These are phyloP conservation scores for Lachnellula hyalina DNA, from an alignment of 2,329 filamentous ascomycete genomes.

Conservation along the genomic window DNA sequence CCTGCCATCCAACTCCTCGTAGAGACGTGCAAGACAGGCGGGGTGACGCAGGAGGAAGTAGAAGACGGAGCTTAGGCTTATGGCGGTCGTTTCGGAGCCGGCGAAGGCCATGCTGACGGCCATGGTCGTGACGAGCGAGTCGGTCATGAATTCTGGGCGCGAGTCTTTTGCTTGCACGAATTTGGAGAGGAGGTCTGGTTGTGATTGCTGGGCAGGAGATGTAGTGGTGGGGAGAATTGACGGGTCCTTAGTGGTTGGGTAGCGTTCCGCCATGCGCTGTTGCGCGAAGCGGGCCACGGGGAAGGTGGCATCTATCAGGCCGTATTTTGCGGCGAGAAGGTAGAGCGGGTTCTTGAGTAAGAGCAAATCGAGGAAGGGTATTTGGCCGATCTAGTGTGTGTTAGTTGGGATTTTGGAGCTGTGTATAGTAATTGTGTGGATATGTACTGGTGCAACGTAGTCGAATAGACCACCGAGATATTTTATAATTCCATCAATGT, in stretches of 20 bases:
- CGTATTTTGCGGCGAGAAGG: slow-evolving; percentile 61
- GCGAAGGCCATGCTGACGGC: slow-evolving; percentile 70
- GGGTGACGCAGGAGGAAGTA: slow-evolving; percentile 68
- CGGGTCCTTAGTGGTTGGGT: slow-evolving; percentile 26
- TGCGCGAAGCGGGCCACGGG: slow-evolving; percentile 69
- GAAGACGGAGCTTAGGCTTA: slow-evolving; percentile 65
- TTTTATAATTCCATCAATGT: slow-evolving; percentile 67
- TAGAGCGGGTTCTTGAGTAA: slow-evolving; percentile 72
- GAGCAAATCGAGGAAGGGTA: slow-evolving; percentile 64
- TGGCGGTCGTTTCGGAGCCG: slow-evolving; percentile 75
- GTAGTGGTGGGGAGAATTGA: slow-evolving; percentile 18
- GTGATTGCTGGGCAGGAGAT: slow-evolving; percentile 4
- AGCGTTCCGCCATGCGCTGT: slow-evolving; percentile 60
- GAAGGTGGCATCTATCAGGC: slow-evolving; percentile 63
- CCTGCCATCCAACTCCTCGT: slow-evolving; percentile 57
- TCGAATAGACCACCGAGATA: slow-evolving; percentile 61
- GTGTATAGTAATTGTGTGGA: not conserved
- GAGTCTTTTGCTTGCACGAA: slow-evolving; percentile 64
- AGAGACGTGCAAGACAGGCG: slow-evolving; percentile 46
- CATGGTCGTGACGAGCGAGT: slow-evolving; percentile 63
- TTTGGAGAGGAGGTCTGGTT: slow-evolving; percentile 60
- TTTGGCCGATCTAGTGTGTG: slow-evolving; percentile 59
- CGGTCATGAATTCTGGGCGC: slow-evolving; percentile 66
- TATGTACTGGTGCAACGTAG: slow-evolving; percentile 62
- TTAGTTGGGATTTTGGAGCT: not conserved